Base-by-base conservation (phyloP, 2,329 filamentous ascomycete genomes). In the Pseudocercospora pini-densiflorae region DNA sequence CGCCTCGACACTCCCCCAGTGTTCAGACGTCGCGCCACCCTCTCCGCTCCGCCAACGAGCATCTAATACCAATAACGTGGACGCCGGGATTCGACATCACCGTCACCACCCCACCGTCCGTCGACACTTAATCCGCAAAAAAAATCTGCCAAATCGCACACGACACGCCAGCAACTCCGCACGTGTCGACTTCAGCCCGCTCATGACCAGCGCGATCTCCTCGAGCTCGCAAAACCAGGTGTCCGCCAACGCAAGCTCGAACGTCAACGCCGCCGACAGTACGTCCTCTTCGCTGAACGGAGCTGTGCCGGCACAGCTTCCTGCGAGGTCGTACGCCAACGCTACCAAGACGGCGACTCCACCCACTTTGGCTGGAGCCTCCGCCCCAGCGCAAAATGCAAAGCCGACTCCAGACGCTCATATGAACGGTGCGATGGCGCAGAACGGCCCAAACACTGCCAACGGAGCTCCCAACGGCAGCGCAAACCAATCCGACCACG, bases 401-500 rank as follows among this genome's bases (percentile, higher is more conserved):
- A 86, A 88, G 76, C 80, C 75, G 73, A 85, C 87, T 78, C 88
- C 90, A 75, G 87, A 88, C 76, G 89, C 92, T 84, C 88, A 91
- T 79, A 88, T 96, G 87, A 97, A 97, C 87, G 55, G 55, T 86
- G 84, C 84, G 71, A 83, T 70, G 70, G 73, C 74, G 69, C 76
- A 75, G 70, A 74, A 74, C 73, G 75, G 75, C 71, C 72, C 74
- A 64, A 74, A 75, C 69, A 68, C 68, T 61, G 64, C 88, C 79
- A 86, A 87, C 80, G 87, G 84, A 76, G 84, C 85, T 76, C 85
- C 85, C 74, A 95, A 96, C 87, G 92, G 92, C 75, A 82, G 75
- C 57, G 68, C 75, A 77, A 70, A 53, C 51, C 80, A 85, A 62
- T 84, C 84, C 73, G 90, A 93, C 74, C 94, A 98, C 83, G 87